phyloP scores from a whole-genome alignment of 352 stramenopile genomes.

The Peronosclerospora sorghi region DNA sequence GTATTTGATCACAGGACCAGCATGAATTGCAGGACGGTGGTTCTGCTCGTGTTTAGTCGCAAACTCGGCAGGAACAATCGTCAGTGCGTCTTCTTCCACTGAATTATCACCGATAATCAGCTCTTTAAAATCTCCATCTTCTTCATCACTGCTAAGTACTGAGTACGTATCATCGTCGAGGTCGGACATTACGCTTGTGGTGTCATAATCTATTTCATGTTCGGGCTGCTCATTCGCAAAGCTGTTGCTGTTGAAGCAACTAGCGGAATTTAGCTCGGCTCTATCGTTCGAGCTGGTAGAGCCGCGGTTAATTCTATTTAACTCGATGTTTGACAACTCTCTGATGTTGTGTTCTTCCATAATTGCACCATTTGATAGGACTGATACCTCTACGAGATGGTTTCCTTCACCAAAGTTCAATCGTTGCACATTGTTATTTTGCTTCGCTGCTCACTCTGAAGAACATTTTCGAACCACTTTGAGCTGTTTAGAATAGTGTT shows the following conservation, averaged over 20 bases:
- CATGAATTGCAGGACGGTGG: too few species aligned
- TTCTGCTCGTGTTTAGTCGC: too few species aligned
- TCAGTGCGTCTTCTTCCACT: constrained; percentile 15
- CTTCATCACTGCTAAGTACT: constrained; percentile 8
- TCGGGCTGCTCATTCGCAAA: constrained; percentile 25
- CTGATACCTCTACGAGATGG: too few species aligned
- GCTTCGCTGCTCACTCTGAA: too few species aligned
- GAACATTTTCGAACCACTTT: too few species aligned
- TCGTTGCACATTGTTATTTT: too few species aligned
- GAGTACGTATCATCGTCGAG: constrained; percentile 1
- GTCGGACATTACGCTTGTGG: constrained; percentile 3
- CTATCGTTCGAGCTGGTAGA: constrained; percentile 11
- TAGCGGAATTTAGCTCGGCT: constrained; percentile 1
- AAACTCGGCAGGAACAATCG: constrained; percentile 24
- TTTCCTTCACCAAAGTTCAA: too few species aligned
- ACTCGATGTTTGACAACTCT: background rate
- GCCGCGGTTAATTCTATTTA: constrained; percentile 3
- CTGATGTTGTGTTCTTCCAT: constrained; percentile 2
- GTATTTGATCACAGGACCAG: too few species aligned
- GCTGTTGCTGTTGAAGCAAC: constrained; percentile 14
- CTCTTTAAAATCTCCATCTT: constrained; percentile 5
- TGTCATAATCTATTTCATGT: constrained; percentile 28
- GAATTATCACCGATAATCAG: constrained; percentile 10
- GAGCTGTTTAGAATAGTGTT: too few species aligned
- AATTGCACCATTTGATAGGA: constrained; percentile 18